phyloP scores from a whole-genome alignment of 352 stramenopile genomes.

The Globisporangium splendens region DNA sequence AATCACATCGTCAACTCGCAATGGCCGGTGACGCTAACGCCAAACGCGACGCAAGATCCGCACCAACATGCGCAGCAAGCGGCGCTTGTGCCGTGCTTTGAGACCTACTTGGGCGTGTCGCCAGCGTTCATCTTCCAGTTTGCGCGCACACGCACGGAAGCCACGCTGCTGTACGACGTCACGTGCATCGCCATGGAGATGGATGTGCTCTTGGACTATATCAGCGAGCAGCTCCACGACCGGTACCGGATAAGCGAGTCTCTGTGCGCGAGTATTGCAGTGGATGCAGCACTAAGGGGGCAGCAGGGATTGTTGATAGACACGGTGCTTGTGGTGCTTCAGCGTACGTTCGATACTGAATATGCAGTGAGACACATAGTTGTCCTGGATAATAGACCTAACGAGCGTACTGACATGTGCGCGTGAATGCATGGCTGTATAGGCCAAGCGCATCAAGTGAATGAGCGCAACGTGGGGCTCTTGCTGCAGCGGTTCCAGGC shows the following conservation, averaged over 20 bases:
- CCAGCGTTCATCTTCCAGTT: slow-evolving; percentile 17
- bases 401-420: too few relatives aligned
- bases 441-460: neutral
- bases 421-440: too few relatives aligned
- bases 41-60: slow-evolving; percentile 2
- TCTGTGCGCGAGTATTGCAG: neutral
- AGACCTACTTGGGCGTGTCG: slow-evolving; percentile 20
- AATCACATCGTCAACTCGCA: slow-evolving; percentile 2
- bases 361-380: too few relatives aligned
- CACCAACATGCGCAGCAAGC: neutral
- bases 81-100: slow-evolving; percentile 4
- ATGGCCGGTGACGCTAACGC: slow-evolving; percentile 5
- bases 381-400: too few relatives aligned
- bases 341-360: slow-evolving; percentile 16
- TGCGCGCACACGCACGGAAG: slow-evolving; percentile 14
- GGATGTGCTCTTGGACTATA: slow-evolving; percentile 24
- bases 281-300: neutral
- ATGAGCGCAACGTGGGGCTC: neutral
- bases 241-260: slow-evolving; percentile 15
- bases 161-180: slow-evolving; percentile 22
- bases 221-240: slow-evolving; percentile 36
- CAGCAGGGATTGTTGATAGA: slow-evolving; percentile 7
- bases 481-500: slow-evolving; percentile 17
- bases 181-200: slow-evolving; percentile 26
- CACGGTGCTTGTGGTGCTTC: slow-evolving; percentile 27